Evolutionary conservation across 2,329 filamentous ascomycete genomes (phyloP).

Genomic region (Taxawa tesnikishii): DNA sequence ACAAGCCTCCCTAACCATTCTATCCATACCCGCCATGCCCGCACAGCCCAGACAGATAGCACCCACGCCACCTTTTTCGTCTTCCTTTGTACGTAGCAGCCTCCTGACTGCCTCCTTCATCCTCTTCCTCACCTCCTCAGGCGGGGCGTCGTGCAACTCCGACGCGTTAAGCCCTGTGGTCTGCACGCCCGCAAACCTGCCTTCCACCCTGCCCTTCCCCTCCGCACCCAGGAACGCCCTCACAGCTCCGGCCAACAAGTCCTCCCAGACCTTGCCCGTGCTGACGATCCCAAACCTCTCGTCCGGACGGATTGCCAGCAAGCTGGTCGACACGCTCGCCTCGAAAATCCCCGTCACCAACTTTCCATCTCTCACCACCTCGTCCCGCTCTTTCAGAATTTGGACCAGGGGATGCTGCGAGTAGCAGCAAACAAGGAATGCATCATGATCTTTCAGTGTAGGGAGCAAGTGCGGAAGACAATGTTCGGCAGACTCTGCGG

Average conservation of each 20-base stretch:
- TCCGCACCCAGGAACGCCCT: conserved; percentile 46
- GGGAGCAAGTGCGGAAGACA: conserved; percentile 46
- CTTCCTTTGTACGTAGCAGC: conserved; percentile 36
- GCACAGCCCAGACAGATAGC: conserved; percentile 80
- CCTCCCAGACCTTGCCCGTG: conserved; percentile 75
- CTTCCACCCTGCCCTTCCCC: conserved; percentile 13
- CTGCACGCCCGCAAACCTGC: conserved; percentile 63
- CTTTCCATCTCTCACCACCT: conserved; percentile 25
- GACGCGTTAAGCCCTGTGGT: conserved; percentile 71
- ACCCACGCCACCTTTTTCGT: conserved; percentile 40
- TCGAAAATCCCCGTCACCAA: conserved; percentile 79
- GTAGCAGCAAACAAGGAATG: conserved; percentile 80
- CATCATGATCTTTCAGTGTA: conserved; percentile 46
- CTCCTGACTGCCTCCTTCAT: conserved; percentile 59
- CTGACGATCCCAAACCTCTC: conserved; percentile 75
- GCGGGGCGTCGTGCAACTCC: conserved; percentile 61
- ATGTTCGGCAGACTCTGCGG: conserved; percentile 47
- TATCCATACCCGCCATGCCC: conserved; percentile 78
- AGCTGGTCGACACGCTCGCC: conserved; percentile 55
- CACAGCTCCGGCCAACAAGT: conserved; percentile 56
- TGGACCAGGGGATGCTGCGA: conserved; percentile 69
- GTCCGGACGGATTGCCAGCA: conserved; percentile 40
- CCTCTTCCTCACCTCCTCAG: conserved; percentile 49
- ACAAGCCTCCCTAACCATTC: conserved; percentile 59
- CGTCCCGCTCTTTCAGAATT: conserved; percentile 37